Evolutionary conservation across 2,329 filamentous ascomycete genomes (phyloP).

Genomic region (Fusarium cicatricum): DNA sequence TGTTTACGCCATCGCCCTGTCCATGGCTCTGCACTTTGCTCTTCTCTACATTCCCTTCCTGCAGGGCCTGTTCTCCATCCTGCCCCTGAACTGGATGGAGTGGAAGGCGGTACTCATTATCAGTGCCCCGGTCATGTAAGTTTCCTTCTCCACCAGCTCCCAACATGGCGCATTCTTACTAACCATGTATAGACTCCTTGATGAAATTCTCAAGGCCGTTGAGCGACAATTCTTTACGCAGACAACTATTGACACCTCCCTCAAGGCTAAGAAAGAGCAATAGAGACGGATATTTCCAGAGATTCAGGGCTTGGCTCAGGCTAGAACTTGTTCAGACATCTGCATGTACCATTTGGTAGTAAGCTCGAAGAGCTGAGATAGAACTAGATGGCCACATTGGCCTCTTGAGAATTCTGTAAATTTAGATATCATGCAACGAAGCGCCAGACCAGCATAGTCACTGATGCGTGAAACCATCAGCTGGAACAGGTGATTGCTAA

Average conservation of each 20-base stretch:
- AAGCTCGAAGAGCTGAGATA: constrained; percentile 28
- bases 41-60: constrained; percentile 92
- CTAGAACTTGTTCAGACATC: constrained; percentile 42
- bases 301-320: constrained; percentile 26
- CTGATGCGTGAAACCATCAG: not conserved
- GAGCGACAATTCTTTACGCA: constrained; percentile 74
- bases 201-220: constrained; percentile 81
- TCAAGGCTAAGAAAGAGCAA: constrained; percentile 63
- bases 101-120: constrained; percentile 92
- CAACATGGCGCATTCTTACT: constrained; percentile 20
- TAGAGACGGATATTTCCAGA: constrained; percentile 46
- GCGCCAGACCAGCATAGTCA: not conserved
- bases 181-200: constrained; percentile 68
- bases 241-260: constrained; percentile 50
- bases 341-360: constrained; percentile 40
- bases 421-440: constrained; percentile 13
- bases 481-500: constrained; percentile 10
- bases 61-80: constrained; percentile 87
- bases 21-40: constrained; percentile 94
- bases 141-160: constrained; percentile 32
- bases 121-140: constrained; percentile 92
- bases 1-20: constrained; percentile 90
- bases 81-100: constrained; percentile 84
- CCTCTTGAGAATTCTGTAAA: constrained; percentile 22
- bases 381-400: constrained; percentile 34